phyloP scores from a whole-genome alignment of 345 rosid genomes.

The Leavenworthia alabamica region DNA sequence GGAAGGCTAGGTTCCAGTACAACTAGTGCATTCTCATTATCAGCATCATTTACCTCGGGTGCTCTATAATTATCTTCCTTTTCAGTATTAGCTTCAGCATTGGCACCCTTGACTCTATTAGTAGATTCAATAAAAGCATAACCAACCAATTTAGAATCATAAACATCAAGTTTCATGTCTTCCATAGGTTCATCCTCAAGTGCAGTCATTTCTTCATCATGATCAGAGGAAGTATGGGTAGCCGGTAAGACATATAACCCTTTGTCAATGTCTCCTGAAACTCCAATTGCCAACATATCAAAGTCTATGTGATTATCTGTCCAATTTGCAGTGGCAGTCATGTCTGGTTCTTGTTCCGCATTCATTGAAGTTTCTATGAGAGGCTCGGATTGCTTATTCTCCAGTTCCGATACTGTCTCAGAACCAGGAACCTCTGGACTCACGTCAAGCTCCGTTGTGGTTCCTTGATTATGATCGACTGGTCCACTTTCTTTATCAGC shows the following conservation, averaged over 20 bases:
- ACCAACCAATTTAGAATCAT: conserved; percentile 17
- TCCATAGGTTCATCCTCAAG: conserved; percentile 17
- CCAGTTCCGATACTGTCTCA: conserved; percentile 14
- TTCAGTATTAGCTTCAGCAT: conserved; percentile 28
- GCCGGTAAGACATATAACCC: conserved; percentile 18
- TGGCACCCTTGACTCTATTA: conserved; percentile 20
- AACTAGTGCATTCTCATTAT: conserved; percentile 17
- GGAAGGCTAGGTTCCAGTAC: conserved; percentile 21
- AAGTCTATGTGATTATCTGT: conserved; percentile 19
- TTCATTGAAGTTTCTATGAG: conserved; percentile 11
- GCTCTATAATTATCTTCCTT: conserved; percentile 19
- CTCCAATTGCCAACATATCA: conserved; percentile 23
- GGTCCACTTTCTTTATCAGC: conserved; percentile 13
- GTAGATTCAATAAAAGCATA: conserved; percentile 15
- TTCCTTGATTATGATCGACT: conserved; percentile 1
- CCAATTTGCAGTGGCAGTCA: conserved; percentile 11
- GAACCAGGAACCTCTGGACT: conserved; percentile 10
- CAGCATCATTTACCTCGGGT: conserved; percentile 28
- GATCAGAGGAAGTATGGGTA: conserved; percentile 18
- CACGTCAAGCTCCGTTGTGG: conserved; percentile 11
- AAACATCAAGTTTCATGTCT: conserved; percentile 20
- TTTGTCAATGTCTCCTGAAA: conserved; percentile 5
- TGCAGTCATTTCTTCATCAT: conserved; percentile 14
- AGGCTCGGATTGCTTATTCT: conserved; percentile 17
- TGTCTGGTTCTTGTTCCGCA: conserved; percentile 9